Evolutionary conservation across 2,329 filamentous ascomycete genomes (phyloP).

Genomic region (Myrmaecium sp.): DNA sequence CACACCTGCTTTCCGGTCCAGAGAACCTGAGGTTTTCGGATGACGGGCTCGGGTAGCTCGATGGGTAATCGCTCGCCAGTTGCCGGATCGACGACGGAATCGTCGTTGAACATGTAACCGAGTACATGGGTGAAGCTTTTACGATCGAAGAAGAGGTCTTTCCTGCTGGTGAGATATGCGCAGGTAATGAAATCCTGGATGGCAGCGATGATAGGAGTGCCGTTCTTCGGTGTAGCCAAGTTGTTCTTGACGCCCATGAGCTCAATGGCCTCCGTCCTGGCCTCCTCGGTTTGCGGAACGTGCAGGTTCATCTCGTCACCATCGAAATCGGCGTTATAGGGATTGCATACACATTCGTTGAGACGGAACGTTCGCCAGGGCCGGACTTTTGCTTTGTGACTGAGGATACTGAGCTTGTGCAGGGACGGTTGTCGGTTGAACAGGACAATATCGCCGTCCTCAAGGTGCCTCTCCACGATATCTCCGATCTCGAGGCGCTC

Average conservation of each 20-base stretch:
- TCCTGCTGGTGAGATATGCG: conserved; percentile 76
- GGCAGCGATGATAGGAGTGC: conserved; percentile 94
- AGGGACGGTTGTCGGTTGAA: conserved; percentile 97
- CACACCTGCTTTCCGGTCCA: conserved; percentile 99
- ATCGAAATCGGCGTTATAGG: conserved; percentile 98
- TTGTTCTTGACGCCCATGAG: conserved; percentile 98
- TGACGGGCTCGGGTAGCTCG: conserved; percentile 71
- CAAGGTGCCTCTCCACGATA: conserved; percentile 81
- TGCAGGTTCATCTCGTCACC: conserved; percentile 99
- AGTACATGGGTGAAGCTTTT: conserved; percentile 79
- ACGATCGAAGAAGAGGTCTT: conserved; percentile 83
- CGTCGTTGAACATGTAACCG: conserved; percentile 79
- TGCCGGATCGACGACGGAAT: conserved; percentile 30
- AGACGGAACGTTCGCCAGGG: conserved; percentile 92
- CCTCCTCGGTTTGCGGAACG: conserved; percentile 94
- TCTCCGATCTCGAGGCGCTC: conserved; percentile 66
- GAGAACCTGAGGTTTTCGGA: conserved; percentile 67
- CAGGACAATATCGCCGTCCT: conserved; percentile 87
- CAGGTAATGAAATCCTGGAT: conserved; percentile 99
- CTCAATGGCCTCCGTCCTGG: conserved; percentile 82
- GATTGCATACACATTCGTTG: conserved; percentile 95
- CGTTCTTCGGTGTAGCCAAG: conserved; percentile 87
- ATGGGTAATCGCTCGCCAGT: conserved; percentile 41
- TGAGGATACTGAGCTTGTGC: conserved; percentile 97
- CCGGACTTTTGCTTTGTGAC: conserved; percentile 80